Evolutionary conservation across 2,329 filamentous ascomycete species (phyloP).

Genomic region (Geosmithia morbida): DNA sequence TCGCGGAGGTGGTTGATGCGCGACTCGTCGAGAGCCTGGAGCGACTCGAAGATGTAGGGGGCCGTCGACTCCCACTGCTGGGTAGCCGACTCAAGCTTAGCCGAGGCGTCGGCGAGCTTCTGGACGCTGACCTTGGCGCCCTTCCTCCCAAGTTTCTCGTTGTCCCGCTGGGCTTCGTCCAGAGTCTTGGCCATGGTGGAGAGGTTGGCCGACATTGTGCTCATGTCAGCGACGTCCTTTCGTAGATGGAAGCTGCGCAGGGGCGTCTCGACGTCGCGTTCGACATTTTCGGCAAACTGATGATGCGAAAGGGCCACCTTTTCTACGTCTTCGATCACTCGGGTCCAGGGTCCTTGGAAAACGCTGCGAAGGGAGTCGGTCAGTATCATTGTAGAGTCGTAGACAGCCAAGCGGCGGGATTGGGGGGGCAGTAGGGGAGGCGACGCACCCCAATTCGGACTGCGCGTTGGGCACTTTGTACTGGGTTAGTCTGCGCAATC

Average conservation of each 20-base stretch:
- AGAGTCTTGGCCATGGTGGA: slow-evolving; percentile 69
- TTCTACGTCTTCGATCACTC: slow-evolving; percentile 67
- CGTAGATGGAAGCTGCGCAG: slow-evolving; percentile 60
- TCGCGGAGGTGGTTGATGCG: slow-evolving; percentile 83
- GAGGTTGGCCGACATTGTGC: slow-evolving; percentile 70
- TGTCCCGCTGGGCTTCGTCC: slow-evolving; percentile 68
- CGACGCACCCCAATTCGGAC: slow-evolving; percentile 71
- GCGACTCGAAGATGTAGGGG: slow-evolving; percentile 84
- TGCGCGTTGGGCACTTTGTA: slow-evolving; percentile 60
- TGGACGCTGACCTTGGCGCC: slow-evolving; percentile 60
- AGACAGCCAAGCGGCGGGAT: background rate
- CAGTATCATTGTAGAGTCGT: slow-evolving; percentile 6
- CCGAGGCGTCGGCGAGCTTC: slow-evolving; percentile 62
- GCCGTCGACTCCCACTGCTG: slow-evolving; percentile 89
- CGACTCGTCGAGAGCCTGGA: slow-evolving; percentile 82
- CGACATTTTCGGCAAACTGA: slow-evolving; percentile 65
- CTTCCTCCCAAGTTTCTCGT: slow-evolving; percentile 72
- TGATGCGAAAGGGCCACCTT: slow-evolving; percentile 74
- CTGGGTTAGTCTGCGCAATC: slow-evolving; percentile 66
- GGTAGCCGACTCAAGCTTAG: slow-evolving; percentile 61
- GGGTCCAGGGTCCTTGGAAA: slow-evolving; percentile 83
- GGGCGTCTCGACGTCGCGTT: slow-evolving; percentile 75
- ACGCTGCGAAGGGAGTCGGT: slow-evolving; percentile 39
- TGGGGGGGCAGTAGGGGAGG: background rate
- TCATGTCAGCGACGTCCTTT: slow-evolving; percentile 70